These are phyloP conservation scores for Fusarium dlaminii DNA, from an alignment of 2,329 filamentous ascomycete species.

Conservation along the genomic window DNA sequence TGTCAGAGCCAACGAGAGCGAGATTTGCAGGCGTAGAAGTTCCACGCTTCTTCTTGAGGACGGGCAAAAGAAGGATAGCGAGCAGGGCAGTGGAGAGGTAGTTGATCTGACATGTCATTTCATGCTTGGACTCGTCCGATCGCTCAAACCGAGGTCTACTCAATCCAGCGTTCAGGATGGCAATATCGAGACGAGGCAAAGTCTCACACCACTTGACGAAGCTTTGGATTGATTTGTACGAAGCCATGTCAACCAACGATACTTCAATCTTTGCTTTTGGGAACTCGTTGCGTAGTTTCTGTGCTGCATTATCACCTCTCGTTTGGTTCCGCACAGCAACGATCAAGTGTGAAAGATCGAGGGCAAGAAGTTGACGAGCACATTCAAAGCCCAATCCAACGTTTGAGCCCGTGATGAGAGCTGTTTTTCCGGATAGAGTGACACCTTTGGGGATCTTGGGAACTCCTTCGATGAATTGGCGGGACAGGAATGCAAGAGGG, in stretches of 20 bases:
- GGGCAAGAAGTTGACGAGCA: slow-evolving; percentile 52
- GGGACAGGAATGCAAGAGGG: slow-evolving; percentile 37
- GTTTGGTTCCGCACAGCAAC: slow-evolving; percentile 55
- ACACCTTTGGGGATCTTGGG: slow-evolving; percentile 35
- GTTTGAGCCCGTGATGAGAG: slow-evolving; percentile 62
- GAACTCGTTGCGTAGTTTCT: slow-evolving; percentile 29
- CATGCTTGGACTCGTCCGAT: slow-evolving; percentile 49
- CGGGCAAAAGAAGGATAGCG: slow-evolving; percentile 46
- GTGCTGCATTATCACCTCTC: slow-evolving; percentile 55
- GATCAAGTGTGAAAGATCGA: slow-evolving; percentile 55
- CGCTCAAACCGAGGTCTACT: slow-evolving; percentile 36
- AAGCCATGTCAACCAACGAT: slow-evolving; percentile 58
- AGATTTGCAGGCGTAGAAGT: slow-evolving; percentile 35
- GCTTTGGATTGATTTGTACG: slow-evolving; percentile 55
- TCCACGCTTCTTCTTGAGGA: slow-evolving; percentile 42
- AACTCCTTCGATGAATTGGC: slow-evolving; percentile 38
- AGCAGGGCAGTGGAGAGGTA: slow-evolving; percentile 50
- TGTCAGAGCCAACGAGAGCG: slow-evolving; percentile 46
- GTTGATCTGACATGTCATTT: slow-evolving; percentile 54
- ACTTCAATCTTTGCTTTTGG: slow-evolving; percentile 55
- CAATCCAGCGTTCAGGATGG: slow-evolving; percentile 58
- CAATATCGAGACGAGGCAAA: slow-evolving; percentile 54
- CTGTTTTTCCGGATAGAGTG: slow-evolving; percentile 50
- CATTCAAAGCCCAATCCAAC: slow-evolving; percentile 59
- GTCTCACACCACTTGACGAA: slow-evolving; percentile 51